Evolutionary conservation across 805 yeast species (phyloP), one percentile per base, ranked within the genome.

Genomic region (Sugiyamaella mastotermitis): DNA sequence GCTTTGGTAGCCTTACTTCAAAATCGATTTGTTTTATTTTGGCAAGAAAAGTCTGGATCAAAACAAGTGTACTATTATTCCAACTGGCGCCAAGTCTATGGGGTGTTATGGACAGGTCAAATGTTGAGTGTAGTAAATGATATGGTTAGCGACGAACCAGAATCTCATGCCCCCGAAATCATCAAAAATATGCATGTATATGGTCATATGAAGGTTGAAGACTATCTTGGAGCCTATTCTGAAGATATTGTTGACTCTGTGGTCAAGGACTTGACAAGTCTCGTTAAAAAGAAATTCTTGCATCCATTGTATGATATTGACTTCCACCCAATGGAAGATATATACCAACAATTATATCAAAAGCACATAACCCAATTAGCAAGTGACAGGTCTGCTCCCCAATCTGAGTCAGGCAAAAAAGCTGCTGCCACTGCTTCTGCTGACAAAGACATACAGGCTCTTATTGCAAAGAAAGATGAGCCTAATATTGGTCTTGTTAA

Each of bases 1-100:
- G 68, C 83, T 0, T 64, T 90, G 30, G 94, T 84, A 3, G 74
- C 88, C 5, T 63, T 90, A 51, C 68, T 88, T 28, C 96, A 90
- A 59, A 65, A 85, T 45, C 75, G 83, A 42, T 82, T 94, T 57
- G 78, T 84, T 7, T 71, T 71, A 17, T 76, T 76, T 52, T 78
- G 87, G 76, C 62, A 61, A 13, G 82, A 76, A 47, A 33, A 38
- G 36, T 14, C 9, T 6, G 29, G 23, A 44, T 10, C 39, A 27
- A 17, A 35, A 29, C 6, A 17, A 13, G 46, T 35, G 1, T 71
- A 62, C 50, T 86, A 87, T 57, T 65, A 65, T 21, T 72, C 77
- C 43, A 72, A 79, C 51, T 80, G 80, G 44, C 68, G 67, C 24
- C 94, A 94, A 4, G 60, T 78, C 14, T 66, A 76, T 46, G 59